These are phyloP conservation scores for Leavenworthia alabamica DNA, from an alignment of 345 rosid species.

Conservation along the genomic window DNA sequence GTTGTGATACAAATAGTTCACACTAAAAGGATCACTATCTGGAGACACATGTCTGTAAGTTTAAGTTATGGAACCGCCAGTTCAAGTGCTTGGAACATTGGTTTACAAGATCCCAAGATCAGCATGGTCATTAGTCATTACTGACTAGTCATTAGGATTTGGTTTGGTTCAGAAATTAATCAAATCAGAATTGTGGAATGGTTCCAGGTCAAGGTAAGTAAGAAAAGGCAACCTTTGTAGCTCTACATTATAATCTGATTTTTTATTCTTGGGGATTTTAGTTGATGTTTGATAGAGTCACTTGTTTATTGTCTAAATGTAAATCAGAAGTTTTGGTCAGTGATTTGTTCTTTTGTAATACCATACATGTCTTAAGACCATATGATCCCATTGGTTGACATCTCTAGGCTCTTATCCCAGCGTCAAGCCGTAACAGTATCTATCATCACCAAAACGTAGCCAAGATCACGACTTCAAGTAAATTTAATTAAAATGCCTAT, in stretches of 20 bases:
- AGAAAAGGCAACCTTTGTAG: background rate
- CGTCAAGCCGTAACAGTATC: conserved; percentile 29
- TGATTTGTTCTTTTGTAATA: background rate
- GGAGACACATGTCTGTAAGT: background rate
- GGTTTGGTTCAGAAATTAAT: background rate
- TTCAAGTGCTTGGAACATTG: background rate
- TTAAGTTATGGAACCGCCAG: background rate
- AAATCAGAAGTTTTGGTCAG: background rate
- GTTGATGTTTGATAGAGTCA: background rate
- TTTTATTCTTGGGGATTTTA: background rate
- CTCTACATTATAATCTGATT: background rate
- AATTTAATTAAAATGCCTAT: background rate
- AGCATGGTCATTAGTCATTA: background rate
- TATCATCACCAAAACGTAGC: conserved; percentile 31
- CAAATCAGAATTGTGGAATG: background rate
- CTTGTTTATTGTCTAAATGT: background rate
- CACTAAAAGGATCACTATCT: background rate
- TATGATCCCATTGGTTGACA: conserved; percentile 43
- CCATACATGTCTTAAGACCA: conserved; percentile 45
- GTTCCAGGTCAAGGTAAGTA: background rate
- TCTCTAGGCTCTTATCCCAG: conserved; percentile 35
- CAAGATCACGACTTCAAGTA: conserved; percentile 15
- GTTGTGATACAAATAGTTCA: background rate
- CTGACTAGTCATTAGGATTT: background rate
- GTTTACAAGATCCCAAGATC: background rate